Conservation (phyloP, 768 basidiomycete genomes). For the Ramaria rubella region DNA sequence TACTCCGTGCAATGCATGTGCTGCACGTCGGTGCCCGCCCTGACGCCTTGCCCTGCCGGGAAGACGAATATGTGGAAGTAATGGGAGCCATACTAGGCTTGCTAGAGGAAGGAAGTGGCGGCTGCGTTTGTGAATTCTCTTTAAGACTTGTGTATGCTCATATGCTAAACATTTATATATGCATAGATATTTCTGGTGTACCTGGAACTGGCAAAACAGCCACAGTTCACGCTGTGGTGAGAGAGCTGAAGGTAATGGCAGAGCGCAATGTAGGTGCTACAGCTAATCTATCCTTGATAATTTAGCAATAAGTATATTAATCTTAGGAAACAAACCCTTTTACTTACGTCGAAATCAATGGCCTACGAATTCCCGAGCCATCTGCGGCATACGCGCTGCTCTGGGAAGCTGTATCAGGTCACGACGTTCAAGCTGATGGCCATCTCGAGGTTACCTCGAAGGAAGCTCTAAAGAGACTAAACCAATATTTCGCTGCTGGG, state of each 20-base stretch:
- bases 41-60: constrained; percentile 82
- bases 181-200: constrained; percentile 88
- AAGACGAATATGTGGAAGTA: constrained; percentile 75
- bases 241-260: constrained; percentile 86
- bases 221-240: constrained; percentile 88
- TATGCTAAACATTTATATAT: neutral
- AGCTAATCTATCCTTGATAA: neutral
- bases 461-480: constrained; percentile 75
- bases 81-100: constrained; percentile 73
- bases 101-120: constrained; percentile 88
- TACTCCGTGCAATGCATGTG: constrained; percentile 82
- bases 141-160: neutral
- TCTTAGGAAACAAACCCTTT: constrained; percentile 86
- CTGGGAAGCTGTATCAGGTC: constrained; percentile 89
- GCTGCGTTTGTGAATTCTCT: constrained; percentile 77
- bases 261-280: constrained; percentile 54
- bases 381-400: constrained; percentile 86
- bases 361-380: constrained; percentile 88
- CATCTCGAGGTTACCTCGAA: constrained; percentile 66
- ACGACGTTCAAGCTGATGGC: constrained; percentile 55
- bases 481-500: constrained; percentile 66
- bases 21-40: constrained; percentile 92
- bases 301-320: neutral
- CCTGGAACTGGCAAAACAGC: constrained; percentile 98
- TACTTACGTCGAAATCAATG: constrained; percentile 96